Base-by-base conservation (phyloP, 306 rosid species). In the Rosa multiflora region DNA sequence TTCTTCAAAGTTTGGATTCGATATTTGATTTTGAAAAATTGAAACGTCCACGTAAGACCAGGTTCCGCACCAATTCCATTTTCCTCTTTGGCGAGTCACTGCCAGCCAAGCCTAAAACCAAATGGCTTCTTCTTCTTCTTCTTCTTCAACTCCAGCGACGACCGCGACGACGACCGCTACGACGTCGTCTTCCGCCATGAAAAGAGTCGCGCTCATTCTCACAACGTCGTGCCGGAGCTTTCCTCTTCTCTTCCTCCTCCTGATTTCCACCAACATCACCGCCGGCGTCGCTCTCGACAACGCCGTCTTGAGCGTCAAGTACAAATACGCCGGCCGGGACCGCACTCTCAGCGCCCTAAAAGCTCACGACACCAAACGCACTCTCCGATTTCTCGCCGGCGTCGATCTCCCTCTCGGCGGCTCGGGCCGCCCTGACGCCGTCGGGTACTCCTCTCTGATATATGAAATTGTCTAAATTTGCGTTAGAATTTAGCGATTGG, bases 381-480 rank as follows among this genome's bases (percentile, higher is more conserved):
- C 92, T 83, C 93, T 91, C 66, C 78, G 91, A 18, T 78, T 95
- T 40, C 93, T 95, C 67, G 83, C 98, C 52, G 98, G 97, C 76
- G 97, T 95, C 76, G 98, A 95, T 86, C 89, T 95, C 62, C 98
- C 98, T 23, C 72, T 95, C 51, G 99, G 99, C 23, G 99, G 99
- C 52, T 77, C 84, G 66, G 99, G 99, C 75, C 97, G 99, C 44
- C 99, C 99, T 32, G 94, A 91, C 76, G 85, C 88, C 82, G 93
- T 93, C 55, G 98, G 99, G 98, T 94, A 17, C 42, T 55, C 43
- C 15, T 23, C n/a, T 75, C 23, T 40, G 26, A 72, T 62, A 0
- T 3, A 1, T 13, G 35, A n/a, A 26, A 26, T 29, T 40, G 15
- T 62, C 14, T 49, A 12, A 32, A 15, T 49, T 11, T 49, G 55